Percentiles rank a stretch among this genome's conserved stretches.
Conservation (phyloP, 2,329 filamentous ascomycete genomes). For the Colletotrichum camelliae region DNA sequence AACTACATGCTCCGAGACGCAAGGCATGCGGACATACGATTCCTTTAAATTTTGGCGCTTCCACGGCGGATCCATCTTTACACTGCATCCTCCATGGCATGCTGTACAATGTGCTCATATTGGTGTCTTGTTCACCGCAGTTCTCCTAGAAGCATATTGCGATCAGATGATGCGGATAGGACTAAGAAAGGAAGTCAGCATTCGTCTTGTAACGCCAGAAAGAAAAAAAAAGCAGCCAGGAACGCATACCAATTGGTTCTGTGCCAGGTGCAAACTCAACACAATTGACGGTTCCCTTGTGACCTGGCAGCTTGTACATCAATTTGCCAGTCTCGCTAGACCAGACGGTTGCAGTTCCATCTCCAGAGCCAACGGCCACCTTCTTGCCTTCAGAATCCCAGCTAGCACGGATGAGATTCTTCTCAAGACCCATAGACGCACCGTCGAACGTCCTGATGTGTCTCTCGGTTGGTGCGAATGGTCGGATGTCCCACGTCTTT, state of each 20-base stretch:
- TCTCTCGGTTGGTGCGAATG: slow-evolving; percentile 88
- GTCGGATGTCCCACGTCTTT: slow-evolving; percentile 93
- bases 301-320: slow-evolving; percentile 91
- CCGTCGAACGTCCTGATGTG: slow-evolving; percentile 90
- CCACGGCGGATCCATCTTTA: background rate
- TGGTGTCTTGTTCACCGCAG: slow-evolving; percentile 42
- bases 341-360: slow-evolving; percentile 92
- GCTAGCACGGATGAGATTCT: slow-evolving; percentile 87
- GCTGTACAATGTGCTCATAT: background rate
- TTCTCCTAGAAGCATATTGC: slow-evolving; percentile 83
- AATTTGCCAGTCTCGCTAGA: slow-evolving; percentile 87
- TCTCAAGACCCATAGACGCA: slow-evolving; percentile 85
- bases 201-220: background rate
- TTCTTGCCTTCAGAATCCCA: slow-evolving; percentile 89
- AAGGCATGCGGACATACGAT: background rate
- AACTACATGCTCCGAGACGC: background rate
- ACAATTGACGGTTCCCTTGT: slow-evolving; percentile 94
- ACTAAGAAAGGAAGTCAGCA: slow-evolving; percentile 61
- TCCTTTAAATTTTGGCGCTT: background rate
- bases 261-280: slow-evolving; percentile 86
- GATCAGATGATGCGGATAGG: slow-evolving; percentile 88
- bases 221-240: background rate
- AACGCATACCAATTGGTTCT: slow-evolving; percentile 83
- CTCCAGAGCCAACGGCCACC: slow-evolving; percentile 87
- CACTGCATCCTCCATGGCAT: background rate